Conservation (phyloP, 169 alveolate species). For the Amoebophrya sp. region DNA sequence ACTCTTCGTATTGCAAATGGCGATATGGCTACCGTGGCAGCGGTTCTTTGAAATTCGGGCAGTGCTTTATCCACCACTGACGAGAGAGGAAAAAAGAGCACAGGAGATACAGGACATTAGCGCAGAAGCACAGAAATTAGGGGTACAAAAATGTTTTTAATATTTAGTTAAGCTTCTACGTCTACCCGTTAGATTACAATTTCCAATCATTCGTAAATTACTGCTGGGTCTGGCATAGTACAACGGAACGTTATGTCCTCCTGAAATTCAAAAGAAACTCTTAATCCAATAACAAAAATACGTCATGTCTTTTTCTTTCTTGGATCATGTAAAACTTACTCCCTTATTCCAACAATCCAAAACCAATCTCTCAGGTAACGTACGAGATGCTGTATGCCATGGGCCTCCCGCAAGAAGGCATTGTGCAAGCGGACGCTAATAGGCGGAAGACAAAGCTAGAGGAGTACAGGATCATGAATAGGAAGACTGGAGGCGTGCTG, state of each 20-base stretch:
- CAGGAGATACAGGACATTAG: background rate
- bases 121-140: background rate
- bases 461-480: background rate
- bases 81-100: background rate
- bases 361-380: constrained; percentile 6
- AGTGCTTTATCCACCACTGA: background rate
- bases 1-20: background rate
- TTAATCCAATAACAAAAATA: too few species aligned
- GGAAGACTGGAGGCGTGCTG: background rate
- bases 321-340: too few species aligned
- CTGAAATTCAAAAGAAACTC: too few species aligned
- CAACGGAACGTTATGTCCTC: too few species aligned
- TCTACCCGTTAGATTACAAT: too few species aligned
- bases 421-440: background rate
- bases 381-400: background rate
- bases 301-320: too few species aligned
- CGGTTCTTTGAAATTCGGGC: background rate
- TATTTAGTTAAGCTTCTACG: too few species aligned
- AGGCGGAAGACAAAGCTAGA: background rate
- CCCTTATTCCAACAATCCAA: too few species aligned
- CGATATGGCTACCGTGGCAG: background rate
- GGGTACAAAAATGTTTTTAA: background rate
- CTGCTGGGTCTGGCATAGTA: too few species aligned
- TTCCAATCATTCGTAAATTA: too few species aligned
- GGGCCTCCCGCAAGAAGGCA: background rate